phyloP scores from a whole-genome alignment of 257 asterid genomes.

The Nyctanthes arbortristis region DNA sequence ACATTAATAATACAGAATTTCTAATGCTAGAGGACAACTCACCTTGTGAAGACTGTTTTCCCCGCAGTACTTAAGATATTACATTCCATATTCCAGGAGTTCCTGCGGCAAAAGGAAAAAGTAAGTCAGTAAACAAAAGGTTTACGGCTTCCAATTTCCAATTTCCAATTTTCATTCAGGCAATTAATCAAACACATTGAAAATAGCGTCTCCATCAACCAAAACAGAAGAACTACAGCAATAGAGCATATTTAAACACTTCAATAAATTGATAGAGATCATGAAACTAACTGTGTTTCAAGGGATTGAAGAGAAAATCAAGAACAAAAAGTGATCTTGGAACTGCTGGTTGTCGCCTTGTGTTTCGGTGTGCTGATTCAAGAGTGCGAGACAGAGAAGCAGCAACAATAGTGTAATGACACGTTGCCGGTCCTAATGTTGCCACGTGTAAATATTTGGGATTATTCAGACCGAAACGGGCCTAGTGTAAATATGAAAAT shows the following conservation, averaged over 20 bases:
- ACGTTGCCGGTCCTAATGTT: neutral
- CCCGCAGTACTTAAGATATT: conserved; percentile 30
- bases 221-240: neutral
- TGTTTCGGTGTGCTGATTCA: too few relatives aligned
- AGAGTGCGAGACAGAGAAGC: conserved; percentile 15
- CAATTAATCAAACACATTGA: conserved; percentile 18
- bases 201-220: neutral
- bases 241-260: neutral
- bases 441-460: neutral
- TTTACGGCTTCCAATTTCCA: neutral
- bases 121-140: neutral
- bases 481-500: too few relatives aligned
- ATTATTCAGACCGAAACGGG: too few relatives aligned
- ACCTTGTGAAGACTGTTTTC: conserved; percentile 46
- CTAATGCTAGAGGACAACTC: conserved; percentile 9
- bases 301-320: neutral
- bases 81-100: conserved; percentile 46
- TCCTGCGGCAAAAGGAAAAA: conserved; percentile 25
- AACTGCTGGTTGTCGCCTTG: neutral
- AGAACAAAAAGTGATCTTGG: conserved; percentile 2
- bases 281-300: neutral
- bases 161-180: conserved; percentile 3
- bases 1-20: neutral
- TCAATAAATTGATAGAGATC: neutral
- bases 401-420: neutral